phyloP scores from a whole-genome alignment of 768 basidiomycete genomes.

The Chiua virens region DNA sequence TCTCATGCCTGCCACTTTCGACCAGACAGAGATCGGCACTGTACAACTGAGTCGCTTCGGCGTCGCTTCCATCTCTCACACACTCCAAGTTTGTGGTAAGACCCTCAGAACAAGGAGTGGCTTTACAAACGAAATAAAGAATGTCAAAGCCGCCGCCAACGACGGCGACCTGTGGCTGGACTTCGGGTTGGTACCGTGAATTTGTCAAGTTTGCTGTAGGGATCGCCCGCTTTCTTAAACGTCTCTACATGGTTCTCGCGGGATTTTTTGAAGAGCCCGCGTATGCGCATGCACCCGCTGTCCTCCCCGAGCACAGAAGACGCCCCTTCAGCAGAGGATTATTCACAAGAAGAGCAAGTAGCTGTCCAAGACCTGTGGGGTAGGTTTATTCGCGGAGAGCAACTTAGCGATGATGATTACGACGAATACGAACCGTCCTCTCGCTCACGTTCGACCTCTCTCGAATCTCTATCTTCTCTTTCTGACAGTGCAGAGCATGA shows the following conservation, averaged over 20 bases:
- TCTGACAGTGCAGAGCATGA: conserved; percentile 33
- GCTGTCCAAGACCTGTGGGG: conserved; percentile 46
- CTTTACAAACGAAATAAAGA: conserved; percentile 52
- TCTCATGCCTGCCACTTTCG: conserved; percentile 12
- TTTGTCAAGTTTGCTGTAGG: conserved; percentile 34
- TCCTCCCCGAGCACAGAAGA: conserved; percentile 7
- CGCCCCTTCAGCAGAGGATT: conserved; percentile 4
- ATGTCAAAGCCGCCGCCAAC: conserved; percentile 35
- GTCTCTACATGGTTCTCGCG: conserved; percentile 16
- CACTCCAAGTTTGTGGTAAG: conserved; percentile 27
- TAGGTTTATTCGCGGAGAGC: conserved; percentile 62
- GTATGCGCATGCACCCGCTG: conserved; percentile 4
- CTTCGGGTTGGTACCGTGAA: conserved; percentile 41
- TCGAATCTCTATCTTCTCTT: conserved; percentile 23
- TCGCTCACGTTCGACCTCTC: conserved; percentile 20
- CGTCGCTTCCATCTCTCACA: conserved; percentile 37
- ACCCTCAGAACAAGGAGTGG: conserved; percentile 33
- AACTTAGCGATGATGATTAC: conserved; percentile 49
- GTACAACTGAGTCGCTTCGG: conserved; percentile 44
- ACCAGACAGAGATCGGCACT: conserved; percentile 28
- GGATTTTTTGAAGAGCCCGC: conserved; percentile 17
- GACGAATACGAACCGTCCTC: conserved; percentile 35
- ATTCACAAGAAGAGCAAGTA: conserved; percentile 9
- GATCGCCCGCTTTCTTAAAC: conserved; percentile 28
- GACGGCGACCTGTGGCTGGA: conserved; percentile 42